These are phyloP conservation scores for Phytophthora melonis DNA, from an alignment of 352 stramenopile genomes.

Conservation along the genomic window DNA sequence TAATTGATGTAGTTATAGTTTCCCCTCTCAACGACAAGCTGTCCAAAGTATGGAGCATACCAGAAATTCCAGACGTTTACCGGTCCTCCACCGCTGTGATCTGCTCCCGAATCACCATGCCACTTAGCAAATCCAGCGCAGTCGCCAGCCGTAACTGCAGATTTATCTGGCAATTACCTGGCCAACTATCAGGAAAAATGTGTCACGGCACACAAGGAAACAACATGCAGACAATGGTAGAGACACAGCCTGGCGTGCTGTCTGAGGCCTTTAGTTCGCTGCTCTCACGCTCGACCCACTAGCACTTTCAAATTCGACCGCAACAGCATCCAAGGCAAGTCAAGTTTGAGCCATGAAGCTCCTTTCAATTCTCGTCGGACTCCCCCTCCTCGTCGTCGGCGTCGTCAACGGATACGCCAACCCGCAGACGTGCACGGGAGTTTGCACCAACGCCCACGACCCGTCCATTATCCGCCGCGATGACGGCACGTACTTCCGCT, in stretches of 20 bases:
- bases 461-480: constrained; percentile 50
- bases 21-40: too few relatives aligned
- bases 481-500: constrained; percentile 61
- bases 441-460: constrained; percentile 51
- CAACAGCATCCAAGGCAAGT: not conserved
- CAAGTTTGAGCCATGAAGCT: constrained; percentile 24
- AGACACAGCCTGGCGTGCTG: not conserved
- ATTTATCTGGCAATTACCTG: constrained; percentile 3
- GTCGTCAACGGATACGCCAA: constrained; percentile 30
- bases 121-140: not conserved
- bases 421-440: constrained; percentile 28
- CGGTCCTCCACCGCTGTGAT: too few relatives aligned
- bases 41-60: too few relatives aligned
- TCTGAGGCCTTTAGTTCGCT: not conserved
- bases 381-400: constrained; percentile 17
- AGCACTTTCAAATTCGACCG: constrained; percentile 1
- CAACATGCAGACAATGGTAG: not conserved
- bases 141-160: not conserved
- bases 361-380: constrained; percentile 22
- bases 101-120: too few relatives aligned
- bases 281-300: not conserved
- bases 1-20: too few relatives aligned
- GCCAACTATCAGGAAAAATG: not conserved
- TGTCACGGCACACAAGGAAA: not conserved
- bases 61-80: too few relatives aligned